Evolutionary conservation across 163 green algal genomes (phyloP).

Genomic region (Picocystis sp.): DNA sequence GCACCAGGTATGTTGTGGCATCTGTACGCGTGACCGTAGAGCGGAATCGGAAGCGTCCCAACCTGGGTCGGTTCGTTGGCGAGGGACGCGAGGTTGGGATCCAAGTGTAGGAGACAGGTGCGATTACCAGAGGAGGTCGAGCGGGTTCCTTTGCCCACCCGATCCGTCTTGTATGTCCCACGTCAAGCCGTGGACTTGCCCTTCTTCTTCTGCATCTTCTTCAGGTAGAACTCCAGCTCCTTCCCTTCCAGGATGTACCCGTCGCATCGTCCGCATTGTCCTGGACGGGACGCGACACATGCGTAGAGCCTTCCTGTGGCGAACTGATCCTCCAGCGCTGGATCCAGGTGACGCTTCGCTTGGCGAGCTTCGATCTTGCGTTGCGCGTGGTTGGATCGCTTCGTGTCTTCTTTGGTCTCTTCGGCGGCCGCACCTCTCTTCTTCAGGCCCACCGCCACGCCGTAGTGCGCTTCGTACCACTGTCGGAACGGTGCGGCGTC

Average conservation of each 20-base stretch:
- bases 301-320: slow-evolving; percentile 72
- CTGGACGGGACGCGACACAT: slow-evolving; percentile 78
- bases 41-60: no score
- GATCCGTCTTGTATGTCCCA: no score
- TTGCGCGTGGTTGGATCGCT: slow-evolving; percentile 63
- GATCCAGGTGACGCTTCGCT: slow-evolving; percentile 61
- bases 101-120: no score
- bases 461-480: slow-evolving; percentile 97
- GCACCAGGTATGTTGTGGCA: no score
- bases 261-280: slow-evolving; percentile 63
- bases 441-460: slow-evolving; percentile 71
- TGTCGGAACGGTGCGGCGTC: slow-evolving; percentile 92
- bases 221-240: slow-evolving; percentile 98
- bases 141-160: no score
- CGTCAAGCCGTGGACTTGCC: slow-evolving; percentile 20
- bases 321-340: slow-evolving; percentile 83
- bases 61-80: no score
- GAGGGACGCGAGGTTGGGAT: no score
- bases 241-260: slow-evolving; percentile 96
- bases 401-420: slow-evolving; percentile 26
- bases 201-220: slow-evolving; percentile 98
- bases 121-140: no score
- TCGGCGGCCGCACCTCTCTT: slow-evolving; percentile 44
- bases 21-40: no score
- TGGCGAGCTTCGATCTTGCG: slow-evolving; percentile 64